Evolutionary conservation across 2,329 filamentous ascomycete genomes (phyloP), one percentile per base, ranked within the genome.

Genomic region (Fusarium cyanostomum): DNA sequence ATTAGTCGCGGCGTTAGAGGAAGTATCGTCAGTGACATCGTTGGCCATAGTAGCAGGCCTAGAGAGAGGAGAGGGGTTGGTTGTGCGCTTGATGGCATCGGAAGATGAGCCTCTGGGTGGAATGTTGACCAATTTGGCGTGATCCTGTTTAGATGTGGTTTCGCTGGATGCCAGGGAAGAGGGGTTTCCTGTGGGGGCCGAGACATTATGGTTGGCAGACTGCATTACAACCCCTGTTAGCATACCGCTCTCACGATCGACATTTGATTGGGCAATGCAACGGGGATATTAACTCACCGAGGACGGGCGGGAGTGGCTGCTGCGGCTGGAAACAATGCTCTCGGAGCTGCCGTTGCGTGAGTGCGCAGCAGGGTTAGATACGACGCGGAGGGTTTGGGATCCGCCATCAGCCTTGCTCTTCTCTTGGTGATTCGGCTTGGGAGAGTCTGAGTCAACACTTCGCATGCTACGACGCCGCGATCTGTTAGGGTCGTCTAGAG

Each of bases 401-500:
- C 80, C 76, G 62, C 77, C 79, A 30, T 80, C 79, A 42, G 33
- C n/a, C 21, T 70, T 70, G 46, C 50, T 52, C 39, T 73, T 73
- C 28, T 67, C 64, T 28, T 69, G 64, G 15, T 55, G 34, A 15
- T 33, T 44, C 21, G 63, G 42, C 31, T 69, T 66, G 12, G 61
- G 48, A 13, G 65, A 51, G 21, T 75, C 70, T 24, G 63, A 63
- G 21, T 86, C 82, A 59, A 84, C 76, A 15, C 87, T 89, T 66
- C 92, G 92, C 79, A 96, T 86, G 77, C 93, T 97, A 66, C 93
- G 88, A 72, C 93, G 87, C 69, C 93, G 85, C 77, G 93, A 90
- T 72, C 92, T 85, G 77, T 90, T 92, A 9, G 88, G 85, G 31
- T 90, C 84, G 26, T 94, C 92, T 15, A 85, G 77, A n/a, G 79